These are phyloP conservation scores for Apophysomyces trapeziformis DNA, from an alignment of 371 early-diverging fungal species.

Conservation along the genomic window DNA sequence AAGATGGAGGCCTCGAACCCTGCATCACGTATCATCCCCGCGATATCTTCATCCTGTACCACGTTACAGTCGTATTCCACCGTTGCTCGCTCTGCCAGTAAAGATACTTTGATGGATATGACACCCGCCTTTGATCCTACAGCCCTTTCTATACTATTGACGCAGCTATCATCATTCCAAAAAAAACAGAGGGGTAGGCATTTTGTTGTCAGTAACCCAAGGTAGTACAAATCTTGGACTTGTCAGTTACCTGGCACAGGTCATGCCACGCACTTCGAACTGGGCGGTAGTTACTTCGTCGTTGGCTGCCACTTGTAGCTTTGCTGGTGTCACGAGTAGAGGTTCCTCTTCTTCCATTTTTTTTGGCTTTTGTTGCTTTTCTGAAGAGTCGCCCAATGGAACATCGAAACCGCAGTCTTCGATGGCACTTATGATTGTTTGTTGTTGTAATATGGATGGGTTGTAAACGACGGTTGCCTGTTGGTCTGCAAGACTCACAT, in stretches of 20 bases:
- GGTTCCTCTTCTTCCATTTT: not conserved
- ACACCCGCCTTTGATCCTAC: slow-evolving; percentile 55
- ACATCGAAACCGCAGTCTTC: slow-evolving; percentile 51
- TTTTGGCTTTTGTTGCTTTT: slow-evolving; percentile 4
- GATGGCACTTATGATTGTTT: slow-evolving; percentile 48
- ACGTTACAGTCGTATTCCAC: slow-evolving; percentile 64
- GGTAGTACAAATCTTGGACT: not conserved
- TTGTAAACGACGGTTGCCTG: slow-evolving; percentile 51
- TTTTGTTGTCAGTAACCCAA: not conserved
- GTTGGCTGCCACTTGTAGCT: not conserved
- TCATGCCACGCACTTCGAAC: slow-evolving; percentile 73
- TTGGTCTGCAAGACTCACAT: slow-evolving; percentile 48
- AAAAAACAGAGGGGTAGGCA: not conserved
- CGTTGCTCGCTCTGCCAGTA: slow-evolving; percentile 84
- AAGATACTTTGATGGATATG: slow-evolving; percentile 59
- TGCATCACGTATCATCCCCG: slow-evolving; percentile 68
- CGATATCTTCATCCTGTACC: slow-evolving; percentile 46
- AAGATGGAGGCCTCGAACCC: slow-evolving; percentile 83
- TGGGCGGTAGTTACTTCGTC: slow-evolving; percentile 10
- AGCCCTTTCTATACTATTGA: slow-evolving; percentile 74
- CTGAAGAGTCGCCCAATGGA: not conserved
- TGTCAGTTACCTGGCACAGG: slow-evolving; percentile 63
- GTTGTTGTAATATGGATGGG: slow-evolving; percentile 12
- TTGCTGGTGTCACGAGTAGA: not conserved
- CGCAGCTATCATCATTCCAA: slow-evolving; percentile 60